phyloP scores from a whole-genome alignment of 805 yeast genomes.

The Sugiyamaella americana region DNA sequence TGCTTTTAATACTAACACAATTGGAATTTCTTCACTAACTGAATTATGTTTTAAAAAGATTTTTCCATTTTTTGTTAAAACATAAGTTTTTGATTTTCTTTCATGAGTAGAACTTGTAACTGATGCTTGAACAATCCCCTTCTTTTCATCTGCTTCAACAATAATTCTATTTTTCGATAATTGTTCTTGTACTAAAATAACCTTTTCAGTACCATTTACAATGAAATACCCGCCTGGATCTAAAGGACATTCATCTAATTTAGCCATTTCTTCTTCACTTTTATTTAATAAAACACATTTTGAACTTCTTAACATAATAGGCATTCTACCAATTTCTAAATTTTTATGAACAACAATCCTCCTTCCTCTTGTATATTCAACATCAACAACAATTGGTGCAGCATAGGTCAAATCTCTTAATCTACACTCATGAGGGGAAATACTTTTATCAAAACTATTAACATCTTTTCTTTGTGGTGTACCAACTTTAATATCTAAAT shows the following conservation, averaged over 20 bases:
- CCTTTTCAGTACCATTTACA: constrained; percentile 92
- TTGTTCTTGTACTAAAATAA: constrained; percentile 94
- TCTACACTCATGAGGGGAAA: constrained; percentile 87
- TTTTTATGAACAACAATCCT: constrained; percentile 85
- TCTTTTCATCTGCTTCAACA: constrained; percentile 95
- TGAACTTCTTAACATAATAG: constrained; percentile 93
- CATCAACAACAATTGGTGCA: constrained; percentile 94
- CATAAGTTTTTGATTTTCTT: constrained; percentile 94
- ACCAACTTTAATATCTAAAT: constrained; percentile 90
- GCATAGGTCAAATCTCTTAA: constrained; percentile 89
- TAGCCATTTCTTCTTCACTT: constrained; percentile 79
- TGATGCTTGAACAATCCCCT: constrained; percentile 91
- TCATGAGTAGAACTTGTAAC: constrained; percentile 98
- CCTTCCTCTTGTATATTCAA: constrained; percentile 92
- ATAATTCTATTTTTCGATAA: constrained; percentile 93
- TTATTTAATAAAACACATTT: constrained; percentile 82
- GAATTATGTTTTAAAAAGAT: constrained; percentile 93
- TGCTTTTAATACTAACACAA: constrained; percentile 87
- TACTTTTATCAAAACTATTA: constrained; percentile 27
- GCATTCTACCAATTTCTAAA: constrained; percentile 96
- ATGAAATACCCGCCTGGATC: constrained; percentile 99
- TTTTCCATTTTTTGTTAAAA: constrained; percentile 82
- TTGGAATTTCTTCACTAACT: constrained; percentile 90
- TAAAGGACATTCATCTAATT: constrained; percentile 84
- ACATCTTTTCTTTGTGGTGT: constrained; percentile 36